Base-by-base conservation (phyloP, 768 basidiomycete species). In the Rhizopogon vesiculosus region DNA sequence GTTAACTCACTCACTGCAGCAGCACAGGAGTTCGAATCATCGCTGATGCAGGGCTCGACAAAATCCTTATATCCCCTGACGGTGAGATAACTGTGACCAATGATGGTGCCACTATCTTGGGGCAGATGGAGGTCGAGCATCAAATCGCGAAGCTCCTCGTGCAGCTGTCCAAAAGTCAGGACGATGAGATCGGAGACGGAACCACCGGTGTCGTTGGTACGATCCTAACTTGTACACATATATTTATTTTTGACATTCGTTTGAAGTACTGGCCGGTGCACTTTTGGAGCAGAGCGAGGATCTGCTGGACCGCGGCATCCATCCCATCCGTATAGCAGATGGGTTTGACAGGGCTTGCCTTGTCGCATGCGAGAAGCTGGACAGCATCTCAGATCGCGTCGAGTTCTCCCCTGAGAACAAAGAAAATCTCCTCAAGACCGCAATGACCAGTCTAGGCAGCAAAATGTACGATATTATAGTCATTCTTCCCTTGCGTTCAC, bases 41-140 rank as follows among this genome's bases (percentile, higher is more conserved):
- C 62, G 56, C 56, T 48, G 38, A 45, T 62, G 12, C 59, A 96
- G 93, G 96, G 43, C 83, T 98, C 48, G 92, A 94, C 78, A 94
- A 94, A 81, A 93, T 94, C 65, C 81, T 94, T 63, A 93, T 94
- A 62, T 93, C 91, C 29, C 87, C 95, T 19, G 97, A 98, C 77
- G 97, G 97, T 48, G 97, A 99, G 65, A 98, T 99, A 66, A 98
- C 95, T 33, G 96, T 98, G 39, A 98, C 97, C 13, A 99, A 99
- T 73, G 97, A 99, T 73, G 97, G 97, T 49, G 97, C 97, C 6
- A 99, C 97, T 22, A 99, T 99, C 63, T 78, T 99, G 55, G 85
- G 93, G 22, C 96, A 98, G 77, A 98, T 99, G 94, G 93, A 97
- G 71, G 95, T 98, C 51, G 96, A 98, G 66, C 96, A 99, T 69